Base-by-base conservation (phyloP, 257 asterid genomes). In the Forsythia viridissima region DNA sequence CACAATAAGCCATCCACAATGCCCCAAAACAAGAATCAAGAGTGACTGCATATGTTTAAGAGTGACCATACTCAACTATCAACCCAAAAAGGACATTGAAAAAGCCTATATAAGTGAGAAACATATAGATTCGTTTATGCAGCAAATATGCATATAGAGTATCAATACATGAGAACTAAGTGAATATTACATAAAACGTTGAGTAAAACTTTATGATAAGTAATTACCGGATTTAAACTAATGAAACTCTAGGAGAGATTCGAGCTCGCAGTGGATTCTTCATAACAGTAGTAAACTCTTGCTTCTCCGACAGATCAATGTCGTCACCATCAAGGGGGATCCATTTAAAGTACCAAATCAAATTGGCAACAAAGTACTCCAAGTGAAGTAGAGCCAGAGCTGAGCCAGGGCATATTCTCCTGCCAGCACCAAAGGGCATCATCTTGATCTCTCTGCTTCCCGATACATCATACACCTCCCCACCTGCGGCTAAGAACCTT, bases 351-450 rank as follows among this genome's bases (percentile, higher is more conserved):
- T 80, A 20, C 82, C 85, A 77, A 73, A 80, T 68, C 80, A 80
- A 61, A 75, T 80, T 80, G 21, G 87, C 87, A 37, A 83, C 84
- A 55, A 80, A 80, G 37, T 48, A 77, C 76, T 80, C 78, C 76
- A 83, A 40, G 48, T 80, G 87, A 10, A 73, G 75, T 46, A 80
- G 41, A 3, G 84, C 82, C 75, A 80, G 61, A 40, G 63, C 68
- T 34, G 30, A 21, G 5, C 70, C 85, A 9, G 83, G 83, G 75
- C 87, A 84, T n/a, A 81, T 73, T 59, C 87, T 81, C 72, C 80
- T 75, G 11, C 85, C 85, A 2, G 82, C 85, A 74, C 87, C 85
- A 78, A 81, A 84, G 12, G 85, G 85, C 76, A 75, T 84, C 87
- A 84, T 84, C 80, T 81, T 81, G 59, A 84, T 84, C 70, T 81